Evolutionary conservation across 306 rosid genomes (phyloP), one percentile per base, ranked within the genome.

Genomic region (peach (Prunus persica)): DNA sequence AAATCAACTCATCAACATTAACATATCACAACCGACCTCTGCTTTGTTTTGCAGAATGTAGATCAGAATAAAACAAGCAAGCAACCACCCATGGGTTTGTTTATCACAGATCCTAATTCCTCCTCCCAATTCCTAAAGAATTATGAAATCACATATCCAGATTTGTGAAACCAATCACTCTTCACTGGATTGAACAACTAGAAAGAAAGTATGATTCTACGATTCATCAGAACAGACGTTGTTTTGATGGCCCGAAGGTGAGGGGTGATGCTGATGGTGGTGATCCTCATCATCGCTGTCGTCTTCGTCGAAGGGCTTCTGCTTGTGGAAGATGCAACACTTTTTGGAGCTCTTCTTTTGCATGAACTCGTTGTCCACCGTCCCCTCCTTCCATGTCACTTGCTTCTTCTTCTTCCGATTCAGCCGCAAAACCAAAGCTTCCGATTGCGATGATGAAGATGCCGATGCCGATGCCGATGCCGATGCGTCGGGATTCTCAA

Each of bases 311-410:
- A 90, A 90, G 66, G 93, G 86, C 79, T 88, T 90, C 55, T 88
- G 66, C 82, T 90, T 95, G 81, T 95, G 99, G 77, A 92, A 95
- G 81, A 95, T 92, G 76, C 99, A 95, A 60, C 99, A 95, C 80
- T 92, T 95, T 75, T 95, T 95, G 81, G 97, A 95, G 81, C 97
- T 92, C 84, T 95, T 95, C 87, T 92, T 95, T 86, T 89, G 91
- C 97, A 95, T 85, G 69, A 90, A 92, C 88, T 95, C 99, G 76
- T 95, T 95, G 86, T 95, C 99, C 28, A 95, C 86, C 8, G 97
- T 95, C 45, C 93, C 99, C 46, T 95, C 96, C 81, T 92, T 95
- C 97, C 99, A 95, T 0, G 90, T 38, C 30, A 95, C 97, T 82
- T 88, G 89, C 95, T 92, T 87, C 90, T 88, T 88, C 86, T 85